Evolutionary conservation across 176 grass and related monocot species (phyloP), one percentile per base, ranked within the genome.

Genomic region (Microstegium vimineum): DNA sequence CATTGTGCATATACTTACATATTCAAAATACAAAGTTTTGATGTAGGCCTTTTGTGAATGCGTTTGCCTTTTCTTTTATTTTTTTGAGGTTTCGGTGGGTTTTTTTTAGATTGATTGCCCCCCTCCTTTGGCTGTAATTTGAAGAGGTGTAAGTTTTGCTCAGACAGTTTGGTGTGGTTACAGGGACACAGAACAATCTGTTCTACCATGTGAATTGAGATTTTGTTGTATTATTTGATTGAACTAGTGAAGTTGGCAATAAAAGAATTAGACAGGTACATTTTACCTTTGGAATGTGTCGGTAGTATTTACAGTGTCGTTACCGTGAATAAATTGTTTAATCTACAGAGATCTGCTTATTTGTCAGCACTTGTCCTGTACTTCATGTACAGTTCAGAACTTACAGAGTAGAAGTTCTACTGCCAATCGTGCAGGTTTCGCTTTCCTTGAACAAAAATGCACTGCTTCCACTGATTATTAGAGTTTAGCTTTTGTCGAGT

Each of bases 11-110:
- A 86, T 78, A 84, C 20, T 70, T 82, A 42, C 75, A 23, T 75
- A n/a, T 57, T 68, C 15, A 66, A 75, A 34, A 71, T 85, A 57
- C 66, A 69, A 77, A 81, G 86, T 91, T 92, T 91, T 92, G 82
- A 37, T 74, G 23, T 83, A 85, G 80, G 84, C 79, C 89, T 66
- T 88, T 84, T 46, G 76, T 78, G 86, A 66, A 86, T 85, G 82
- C n/a, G 0, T 42, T 82, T 78, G 34, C 84, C 81, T 66, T 52
- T 63, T 2, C n/a, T 71, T 78, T 81, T 49, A 32, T 25, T 47
- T n/a, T 69, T 81, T 37, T 49, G 69, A 26, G 73, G 65, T 86
- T 90, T 90, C 84, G 59, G 64, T 35, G 35, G 66, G 54, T 73
- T 86, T 64, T 60, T 69, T 41, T 71, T 20, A 59, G 4, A 70